A percentile compares a stretch with the other conserved stretches of the same genome.
phyloP scores from a whole-genome alignment of 202 grass and related monocot genomes.

The Setaria italica region DNA sequence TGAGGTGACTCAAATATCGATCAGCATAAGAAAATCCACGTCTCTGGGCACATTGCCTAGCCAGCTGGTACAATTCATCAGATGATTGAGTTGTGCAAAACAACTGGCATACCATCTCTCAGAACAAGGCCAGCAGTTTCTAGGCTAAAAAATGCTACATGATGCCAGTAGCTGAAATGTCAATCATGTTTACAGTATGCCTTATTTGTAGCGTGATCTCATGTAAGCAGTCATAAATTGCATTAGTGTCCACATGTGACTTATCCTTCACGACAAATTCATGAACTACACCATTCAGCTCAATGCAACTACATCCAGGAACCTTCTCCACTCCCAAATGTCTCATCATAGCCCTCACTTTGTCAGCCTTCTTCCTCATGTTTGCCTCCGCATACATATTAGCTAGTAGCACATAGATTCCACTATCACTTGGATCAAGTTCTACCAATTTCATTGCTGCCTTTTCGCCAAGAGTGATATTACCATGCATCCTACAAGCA shows the following conservation, averaged over 20 bases:
- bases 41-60: neutral
- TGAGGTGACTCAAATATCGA: neutral
- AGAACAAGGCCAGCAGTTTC: slow-evolving; percentile 20
- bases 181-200: no score
- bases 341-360: slow-evolving; percentile 77
- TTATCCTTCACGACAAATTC: slow-evolving; percentile 70
- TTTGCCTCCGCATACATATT: slow-evolving; percentile 80
- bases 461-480: slow-evolving; percentile 71
- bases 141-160: no score
- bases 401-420: slow-evolving; percentile 74
- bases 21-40: neutral
- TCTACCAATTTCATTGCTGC: slow-evolving; percentile 76
- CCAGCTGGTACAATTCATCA: neutral
- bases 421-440: slow-evolving; percentile 68
- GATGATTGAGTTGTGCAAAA: slow-evolving; percentile 22
- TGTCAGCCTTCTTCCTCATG: slow-evolving; percentile 67
- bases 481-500: slow-evolving; percentile 74
- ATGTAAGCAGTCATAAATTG: slow-evolving; percentile 67
- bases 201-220: neutral
- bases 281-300: slow-evolving; percentile 67
- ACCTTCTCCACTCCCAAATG: slow-evolving; percentile 65
- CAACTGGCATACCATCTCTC: slow-evolving; percentile 19
- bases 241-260: slow-evolving; percentile 46
- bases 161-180: no score
- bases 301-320: slow-evolving; percentile 72